Base-by-base conservation (phyloP, 768 basidiomycete species). In the Suillus alpinus region DNA sequence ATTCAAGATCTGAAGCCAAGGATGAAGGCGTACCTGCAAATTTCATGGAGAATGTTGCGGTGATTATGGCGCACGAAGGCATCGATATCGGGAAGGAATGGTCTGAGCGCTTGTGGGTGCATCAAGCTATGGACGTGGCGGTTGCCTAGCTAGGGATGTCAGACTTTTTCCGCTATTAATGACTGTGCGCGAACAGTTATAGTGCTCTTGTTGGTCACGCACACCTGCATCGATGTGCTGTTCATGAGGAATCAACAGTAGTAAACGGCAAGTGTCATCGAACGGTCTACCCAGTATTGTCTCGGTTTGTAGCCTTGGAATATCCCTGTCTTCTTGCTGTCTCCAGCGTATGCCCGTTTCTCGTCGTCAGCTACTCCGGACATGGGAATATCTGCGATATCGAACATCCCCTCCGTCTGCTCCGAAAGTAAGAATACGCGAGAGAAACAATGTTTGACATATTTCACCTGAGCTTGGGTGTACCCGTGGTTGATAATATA, bases 141-240 rank as follows among this genome's bases (percentile, higher is more conserved):
- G 61, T 85, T 80, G 59, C 86, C 86, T 87, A 50, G 0, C 5
- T 23, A 13, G 13, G n/a, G 6, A 29, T 8, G 43, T 5, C 56
- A 12, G 58, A 20, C 46, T 59, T 26, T 18, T 13, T 58, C 23
- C n/a, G 3, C 20, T 13, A 29, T 61, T 13, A 51, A 41, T 26
- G n/a, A 60, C 41, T 20, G 31, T 34, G 8, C 34, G 4, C 52
- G 4, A 65, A 88, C 87, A 77, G 63, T 83, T 85, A 66, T 89
- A 88, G 56, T 82, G 76, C 65, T 89, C 87, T 14, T 86, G 66
- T 63, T 87, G 85, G 66, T 89, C 88, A 16, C 71, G 78, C 23
- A 89, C 82, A 7, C 87, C 87, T 8, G 79, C 79, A 49, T 83
- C 84, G 46, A 88, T 82, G 51, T 84, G 83, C 87, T 89, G 56